Base-by-base conservation (phyloP, 768 basidiomycete genomes). In the Sistotremastrum niveocremeum region DNA sequence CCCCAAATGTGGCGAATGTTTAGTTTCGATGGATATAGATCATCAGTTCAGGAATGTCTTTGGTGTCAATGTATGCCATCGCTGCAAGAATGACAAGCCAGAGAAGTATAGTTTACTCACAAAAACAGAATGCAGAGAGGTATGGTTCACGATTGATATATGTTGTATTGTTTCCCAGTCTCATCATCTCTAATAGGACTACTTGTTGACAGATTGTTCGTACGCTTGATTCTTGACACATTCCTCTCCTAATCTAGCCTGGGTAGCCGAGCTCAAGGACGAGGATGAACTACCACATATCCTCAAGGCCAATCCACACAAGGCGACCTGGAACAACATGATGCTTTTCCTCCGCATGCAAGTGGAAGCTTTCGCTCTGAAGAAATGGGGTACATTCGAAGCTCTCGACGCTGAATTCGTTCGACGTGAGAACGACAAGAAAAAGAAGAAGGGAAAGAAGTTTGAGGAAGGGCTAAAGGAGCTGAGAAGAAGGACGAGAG, bases 51-150 rank as follows among this genome's bases (percentile, higher is more conserved):
- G 75, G 58, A 85, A 81, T 54, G 77, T 88, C 33, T 98, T 98
- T 57, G 72, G 78, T 28, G 83, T 83, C 60, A 62, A 79, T 10
- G 86, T 98, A 1, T 99, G 95, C 66, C 82, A 84, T 55, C 76
- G 72, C 49, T 97, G 93, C 63, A 90, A 93, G 67, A 81, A 91
- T 55, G 79, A 82, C 49, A 73, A 77, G 46, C 87, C 91, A 5
- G 93, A 97, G 56, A 87, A 82, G 62, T 99, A 95, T 58, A 87
- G 89, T 59, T 69, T 99, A 5, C 63, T 99, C 47, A 99, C 95
- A 5, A 99, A 99, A 68, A 97, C 95, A 0, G 95, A 99, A 65
- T 98, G 94, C 63, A 95, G 93, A 64, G 84, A 89, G 70, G 88
- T 84, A 52, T 39, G 76, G 41, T 30, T 11, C 9, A 28, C n/a